Percentiles rank a stretch among this genome's conserved stretches.
Evolutionary conservation across 192 early-diverging fungal genomes (phyloP).

Genomic region (Helicostylum pulchrum): DNA sequence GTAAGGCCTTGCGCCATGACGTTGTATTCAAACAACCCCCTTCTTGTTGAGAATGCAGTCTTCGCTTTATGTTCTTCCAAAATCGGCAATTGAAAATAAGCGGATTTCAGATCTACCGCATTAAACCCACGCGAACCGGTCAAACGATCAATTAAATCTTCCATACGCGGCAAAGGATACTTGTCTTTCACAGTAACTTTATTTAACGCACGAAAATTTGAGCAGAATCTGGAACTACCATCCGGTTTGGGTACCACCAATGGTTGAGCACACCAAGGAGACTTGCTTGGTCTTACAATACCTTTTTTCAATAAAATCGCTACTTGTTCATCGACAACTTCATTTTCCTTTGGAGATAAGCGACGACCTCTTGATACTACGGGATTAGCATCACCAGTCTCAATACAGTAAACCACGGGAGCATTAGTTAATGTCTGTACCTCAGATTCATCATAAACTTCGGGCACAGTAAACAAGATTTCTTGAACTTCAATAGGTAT

Average conservation of each 20-base stretch:
- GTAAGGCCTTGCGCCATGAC: neutral
- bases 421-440: too few species aligned
- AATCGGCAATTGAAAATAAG: neutral
- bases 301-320: neutral
- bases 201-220: conserved; percentile 53
- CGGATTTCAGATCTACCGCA: neutral
- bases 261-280: conserved; percentile 5
- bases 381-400: too few species aligned
- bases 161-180: conserved; percentile 48
- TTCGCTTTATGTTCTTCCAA: neutral
- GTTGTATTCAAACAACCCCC: neutral
- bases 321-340: neutral
- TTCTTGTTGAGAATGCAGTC: neutral
- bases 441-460: too few species aligned
- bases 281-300: neutral
- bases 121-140: conserved; percentile 26
- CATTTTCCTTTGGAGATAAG: neutral
- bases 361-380: neutral
- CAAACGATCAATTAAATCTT: conserved; percentile 38
- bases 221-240: neutral
- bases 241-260: conserved; percentile 7
- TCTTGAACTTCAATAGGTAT: too few species aligned
- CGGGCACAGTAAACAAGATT: too few species aligned
- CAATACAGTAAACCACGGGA: too few species aligned
- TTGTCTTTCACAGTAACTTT: conserved; percentile 43